Evolutionary conservation across 129 eudicot genomes (phyloP), one percentile per base, ranked within the genome.

Genomic region (Erigeron canadensis): DNA sequence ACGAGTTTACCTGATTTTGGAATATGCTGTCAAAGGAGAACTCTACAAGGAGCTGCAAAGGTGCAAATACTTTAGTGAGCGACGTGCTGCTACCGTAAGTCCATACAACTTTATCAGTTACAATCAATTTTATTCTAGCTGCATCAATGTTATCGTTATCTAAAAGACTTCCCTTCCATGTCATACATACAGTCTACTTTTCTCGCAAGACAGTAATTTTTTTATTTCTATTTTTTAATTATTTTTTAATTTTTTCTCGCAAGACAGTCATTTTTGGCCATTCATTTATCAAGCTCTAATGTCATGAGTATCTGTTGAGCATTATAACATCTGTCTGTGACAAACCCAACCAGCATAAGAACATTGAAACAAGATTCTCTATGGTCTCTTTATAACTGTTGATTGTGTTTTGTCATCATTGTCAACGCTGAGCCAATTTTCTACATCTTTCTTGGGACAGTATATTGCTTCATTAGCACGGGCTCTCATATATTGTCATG

Each of bases 401-500:
- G 23, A 53, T 21, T 17, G 18, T 53, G 28, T 16, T 21, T 37
- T n/a, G 8, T 47, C 17, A 53, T 50, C 12, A 11, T 10, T 65
- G 46, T n/a, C 15, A 13, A 34, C 5, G 45, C 5, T 57, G 2
- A 67, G 46, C 75, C 69, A 22, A 69, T 61, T 19, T 4, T 60
- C 39, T 60, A 15, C 16, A 13, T 17, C 7, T 54, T 39, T 63
- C 71, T 42, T 65, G 28, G 54, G 21, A 71, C 86, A 92, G 98
- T 92, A 92, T 72, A 72, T 92, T 56, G 98, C 96, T 72, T 92
- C 98, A 43, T 68, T 92, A 72, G 98, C 96, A 18, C 86, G 96
- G 71, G 98, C 98, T 50, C 91, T 92, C 16, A 76, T 89, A 72
- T 92, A 92, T 79, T 92, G 95, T 59, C 98, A 92, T 80, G 98